Conservation (phyloP, 345 rosid genomes). For the Raphanus sativus region DNA sequence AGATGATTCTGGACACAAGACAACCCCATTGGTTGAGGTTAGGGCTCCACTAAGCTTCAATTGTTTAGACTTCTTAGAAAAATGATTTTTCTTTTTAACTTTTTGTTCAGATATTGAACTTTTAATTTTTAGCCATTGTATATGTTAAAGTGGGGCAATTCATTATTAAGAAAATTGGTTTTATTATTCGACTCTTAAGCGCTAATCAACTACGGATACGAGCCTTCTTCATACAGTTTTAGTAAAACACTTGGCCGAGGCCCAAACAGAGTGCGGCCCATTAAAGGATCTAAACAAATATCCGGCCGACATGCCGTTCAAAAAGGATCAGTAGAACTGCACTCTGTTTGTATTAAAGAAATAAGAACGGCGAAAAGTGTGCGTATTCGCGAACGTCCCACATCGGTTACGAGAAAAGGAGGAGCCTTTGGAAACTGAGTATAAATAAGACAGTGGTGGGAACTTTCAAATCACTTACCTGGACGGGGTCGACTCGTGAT, state of each 20-base stretch:
- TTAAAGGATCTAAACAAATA: background rate
- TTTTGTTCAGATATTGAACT: constrained; percentile 4
- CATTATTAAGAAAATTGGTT: background rate
- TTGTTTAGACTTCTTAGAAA: constrained; percentile 25
- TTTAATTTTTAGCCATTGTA: constrained; percentile 27
- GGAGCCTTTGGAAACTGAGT: background rate
- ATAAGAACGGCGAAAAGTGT: background rate
- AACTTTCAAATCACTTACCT: constrained; percentile 11
- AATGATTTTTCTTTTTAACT: background rate
- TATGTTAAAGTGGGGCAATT: constrained; percentile 13
- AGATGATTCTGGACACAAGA: constrained; percentile 71
- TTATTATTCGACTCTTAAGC: background rate
- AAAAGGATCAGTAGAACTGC: background rate
- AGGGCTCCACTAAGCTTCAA: constrained; percentile 58
- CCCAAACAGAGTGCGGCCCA: constrained; percentile 9
- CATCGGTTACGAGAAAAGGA: background rate
- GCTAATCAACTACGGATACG: background rate
- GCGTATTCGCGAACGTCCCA: background rate
- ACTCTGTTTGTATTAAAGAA: background rate
- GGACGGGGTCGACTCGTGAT: constrained; percentile 46
- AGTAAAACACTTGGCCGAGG: background rate
- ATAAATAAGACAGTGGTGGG: background rate
- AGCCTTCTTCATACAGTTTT: background rate
- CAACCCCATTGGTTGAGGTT: constrained; percentile 75
- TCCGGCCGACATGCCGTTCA: background rate